Percentiles rank a stretch among this genome's conserved stretches.
phyloP scores from a whole-genome alignment of 768 basidiomycete species.

The Coprinopsis strossmayeri region DNA sequence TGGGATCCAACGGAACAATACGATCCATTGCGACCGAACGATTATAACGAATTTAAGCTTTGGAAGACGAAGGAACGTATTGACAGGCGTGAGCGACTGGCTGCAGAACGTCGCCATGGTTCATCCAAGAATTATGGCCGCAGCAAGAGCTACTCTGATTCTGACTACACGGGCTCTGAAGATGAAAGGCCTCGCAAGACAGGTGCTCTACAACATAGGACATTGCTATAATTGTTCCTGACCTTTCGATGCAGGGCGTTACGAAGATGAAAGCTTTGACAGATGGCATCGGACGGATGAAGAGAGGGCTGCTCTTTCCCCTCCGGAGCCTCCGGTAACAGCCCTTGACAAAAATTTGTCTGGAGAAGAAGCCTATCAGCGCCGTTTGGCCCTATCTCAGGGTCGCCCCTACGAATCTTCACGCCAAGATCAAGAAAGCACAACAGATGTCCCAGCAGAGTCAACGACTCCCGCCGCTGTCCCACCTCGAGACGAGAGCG shows the following conservation, averaged over 20 bases:
- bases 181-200: conserved; percentile 62
- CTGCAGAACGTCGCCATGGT: conserved; percentile 50
- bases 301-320: conserved; percentile 19
- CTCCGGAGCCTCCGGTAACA: conserved; percentile 26
- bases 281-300: conserved; percentile 35
- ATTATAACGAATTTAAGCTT: conserved; percentile 82
- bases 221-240: conserved; percentile 5
- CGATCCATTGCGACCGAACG: conserved; percentile 79
- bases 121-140: conserved; percentile 53
- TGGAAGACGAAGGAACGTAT: conserved; percentile 75
- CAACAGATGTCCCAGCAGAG: not conserved
- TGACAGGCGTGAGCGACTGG: conserved; percentile 61
- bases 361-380: conserved; percentile 78
- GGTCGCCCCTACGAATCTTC: conserved; percentile 10
- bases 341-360: conserved; percentile 41
- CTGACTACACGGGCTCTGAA: conserved; percentile 57
- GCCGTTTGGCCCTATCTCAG: conserved; percentile 65
- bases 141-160: conserved; percentile 60
- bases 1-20: conserved; percentile 83
- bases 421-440: not conserved
- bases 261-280: conserved; percentile 38
- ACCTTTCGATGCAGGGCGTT: conserved; percentile 32
- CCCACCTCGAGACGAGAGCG: conserved; percentile 31
- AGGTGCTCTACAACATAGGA: conserved; percentile 32
- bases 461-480: conserved; percentile 13